Evolutionary conservation across 169 alveolate genomes (phyloP).

Genomic region (Plasmodium inui): DNA sequence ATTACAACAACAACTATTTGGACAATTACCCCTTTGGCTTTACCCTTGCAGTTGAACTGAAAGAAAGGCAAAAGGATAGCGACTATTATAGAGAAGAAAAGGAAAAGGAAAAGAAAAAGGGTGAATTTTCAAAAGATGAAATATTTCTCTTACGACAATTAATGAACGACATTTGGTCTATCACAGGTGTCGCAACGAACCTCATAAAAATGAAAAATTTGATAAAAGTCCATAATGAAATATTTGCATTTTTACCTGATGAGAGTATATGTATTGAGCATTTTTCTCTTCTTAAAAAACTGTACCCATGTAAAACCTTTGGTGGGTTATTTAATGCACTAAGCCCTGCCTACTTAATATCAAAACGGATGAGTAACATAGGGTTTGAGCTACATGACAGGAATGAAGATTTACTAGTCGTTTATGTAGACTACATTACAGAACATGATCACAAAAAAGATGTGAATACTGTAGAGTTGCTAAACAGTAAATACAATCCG

Average conservation of each 20-base stretch:
- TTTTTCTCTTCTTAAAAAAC: conserved; percentile 61
- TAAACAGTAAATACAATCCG: conserved; percentile 51
- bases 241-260: conserved; percentile 75
- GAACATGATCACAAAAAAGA: conserved; percentile 63
- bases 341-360: conserved; percentile 44
- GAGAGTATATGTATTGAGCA: conserved; percentile 69
- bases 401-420: conserved; percentile 46
- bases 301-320: conserved; percentile 72
- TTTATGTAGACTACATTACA: conserved; percentile 65
- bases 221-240: conserved; percentile 59
- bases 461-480: conserved; percentile 30
- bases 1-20: conserved; percentile 71
- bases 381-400: conserved; percentile 66
- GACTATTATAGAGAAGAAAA: neutral
- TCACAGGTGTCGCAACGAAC: conserved; percentile 70
- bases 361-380: conserved; percentile 49
- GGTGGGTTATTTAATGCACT: conserved; percentile 72
- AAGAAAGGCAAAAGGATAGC: conserved; percentile 14
- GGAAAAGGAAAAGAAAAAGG: conserved; percentile 37
- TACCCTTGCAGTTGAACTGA: conserved; percentile 62
- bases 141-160: conserved; percentile 38
- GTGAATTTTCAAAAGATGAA: conserved; percentile 71
- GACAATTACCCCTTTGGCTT: conserved; percentile 71
- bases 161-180: conserved; percentile 69
- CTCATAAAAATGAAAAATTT: conserved; percentile 61